phyloP scores from a whole-genome alignment of 208 protist species.

The Acanthamoeba sp. region DNA sequence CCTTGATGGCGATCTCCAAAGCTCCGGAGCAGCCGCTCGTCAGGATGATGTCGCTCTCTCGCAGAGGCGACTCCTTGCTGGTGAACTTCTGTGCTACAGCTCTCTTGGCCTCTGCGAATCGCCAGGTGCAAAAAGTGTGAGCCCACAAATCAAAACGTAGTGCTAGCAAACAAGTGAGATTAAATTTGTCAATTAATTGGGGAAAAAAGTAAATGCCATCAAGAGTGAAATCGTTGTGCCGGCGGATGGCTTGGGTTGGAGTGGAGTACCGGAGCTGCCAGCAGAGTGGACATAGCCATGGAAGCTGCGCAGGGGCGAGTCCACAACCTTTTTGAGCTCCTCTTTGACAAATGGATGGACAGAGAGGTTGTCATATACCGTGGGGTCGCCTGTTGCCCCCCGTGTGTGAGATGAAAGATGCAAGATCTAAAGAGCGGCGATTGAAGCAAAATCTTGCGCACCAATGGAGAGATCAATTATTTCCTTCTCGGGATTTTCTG shows the following conservation, averaged over 20 bases:
- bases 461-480: conserved; percentile 93
- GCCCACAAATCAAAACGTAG: too few relatives aligned
- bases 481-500: conserved; percentile 85
- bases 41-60: conserved; percentile 78
- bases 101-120: background rate
- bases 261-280: conserved; percentile 44
- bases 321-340: conserved; percentile 87
- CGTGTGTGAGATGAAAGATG: conserved; percentile 71
- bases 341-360: conserved; percentile 85
- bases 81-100: conserved; percentile 71
- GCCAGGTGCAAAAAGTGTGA: too few relatives aligned
- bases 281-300: conserved; percentile 82
- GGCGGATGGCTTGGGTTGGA: background rate
- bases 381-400: conserved; percentile 87
- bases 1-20: conserved; percentile 92
- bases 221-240: too few relatives aligned
- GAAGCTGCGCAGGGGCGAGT: conserved; percentile 75
- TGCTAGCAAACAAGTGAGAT: too few relatives aligned
- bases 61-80: conserved; percentile 71
- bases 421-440: conserved; percentile 30
- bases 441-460: background rate
- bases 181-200: too few relatives aligned
- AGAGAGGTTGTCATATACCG: conserved; percentile 91
- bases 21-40: conserved; percentile 93
- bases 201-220: too few relatives aligned